phyloP scores from a whole-genome alignment of 257 asterid genomes.

The Nicotiana knightiana region DNA sequence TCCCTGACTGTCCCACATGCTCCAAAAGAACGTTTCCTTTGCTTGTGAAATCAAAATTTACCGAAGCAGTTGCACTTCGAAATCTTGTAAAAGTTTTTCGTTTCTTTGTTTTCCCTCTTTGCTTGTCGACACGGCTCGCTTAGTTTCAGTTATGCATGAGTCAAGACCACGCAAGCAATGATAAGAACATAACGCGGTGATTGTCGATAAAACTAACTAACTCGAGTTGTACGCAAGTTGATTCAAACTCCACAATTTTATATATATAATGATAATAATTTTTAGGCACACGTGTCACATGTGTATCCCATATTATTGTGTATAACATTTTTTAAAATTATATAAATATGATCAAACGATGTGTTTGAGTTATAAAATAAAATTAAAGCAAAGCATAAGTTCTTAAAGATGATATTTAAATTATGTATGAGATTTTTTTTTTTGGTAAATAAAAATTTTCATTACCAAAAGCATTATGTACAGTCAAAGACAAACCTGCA shows the following conservation, averaged over 20 bases:
- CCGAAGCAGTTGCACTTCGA: neutral
- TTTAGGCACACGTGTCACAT: fast-evolving
- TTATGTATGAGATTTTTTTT: too few species aligned
- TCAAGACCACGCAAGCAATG: neutral
- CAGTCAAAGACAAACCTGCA: too few species aligned
- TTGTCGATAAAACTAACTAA: neutral
- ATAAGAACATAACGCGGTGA: neutral
- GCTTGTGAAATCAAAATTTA: neutral
- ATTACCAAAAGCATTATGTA: too few species aligned
- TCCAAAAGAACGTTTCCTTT: neutral
- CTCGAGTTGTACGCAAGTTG: fast-evolving
- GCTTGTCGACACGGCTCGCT: neutral
- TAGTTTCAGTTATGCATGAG: neutral
- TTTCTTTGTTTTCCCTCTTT: neutral
- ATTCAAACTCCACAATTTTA: fast-evolving
- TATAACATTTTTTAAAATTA: too few species aligned
- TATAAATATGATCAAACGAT: too few species aligned
- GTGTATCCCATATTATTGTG: too few species aligned
- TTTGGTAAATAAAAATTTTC: too few species aligned
- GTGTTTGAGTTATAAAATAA: too few species aligned
- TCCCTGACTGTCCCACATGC: neutral
- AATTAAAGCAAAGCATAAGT: too few species aligned
- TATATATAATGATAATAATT: too few species aligned
- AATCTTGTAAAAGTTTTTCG: neutral
- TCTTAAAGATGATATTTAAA: too few species aligned